phyloP scores from a whole-genome alignment of 2,329 filamentous ascomycete species.

The Venturia pyrina region DNA sequence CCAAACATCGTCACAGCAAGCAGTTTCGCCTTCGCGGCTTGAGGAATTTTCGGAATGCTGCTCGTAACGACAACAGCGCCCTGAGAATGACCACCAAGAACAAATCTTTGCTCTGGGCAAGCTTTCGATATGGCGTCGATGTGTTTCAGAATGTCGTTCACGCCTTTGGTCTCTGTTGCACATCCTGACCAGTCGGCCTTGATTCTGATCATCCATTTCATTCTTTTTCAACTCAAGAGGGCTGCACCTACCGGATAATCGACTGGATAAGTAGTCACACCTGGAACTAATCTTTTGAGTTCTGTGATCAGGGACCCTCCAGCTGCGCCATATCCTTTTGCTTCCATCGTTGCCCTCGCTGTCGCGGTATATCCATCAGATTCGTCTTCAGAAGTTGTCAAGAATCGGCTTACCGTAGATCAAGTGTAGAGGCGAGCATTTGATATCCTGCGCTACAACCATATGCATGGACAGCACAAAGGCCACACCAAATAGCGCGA shows the following conservation, averaged over 20 bases:
- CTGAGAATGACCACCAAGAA: conserved; percentile 10
- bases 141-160: conserved; percentile 7
- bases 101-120: conserved; percentile 10
- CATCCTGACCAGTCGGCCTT: conserved; percentile 10
- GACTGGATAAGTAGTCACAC: conserved; percentile 4
- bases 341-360: conserved; percentile 3
- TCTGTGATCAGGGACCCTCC: conserved; percentile 5
- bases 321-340: conserved; percentile 9
- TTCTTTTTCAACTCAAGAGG: background rate
- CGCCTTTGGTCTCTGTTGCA: conserved; percentile 7
- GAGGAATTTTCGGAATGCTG: conserved; percentile 6
- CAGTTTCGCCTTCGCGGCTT: background rate
- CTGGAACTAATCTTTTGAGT: conserved; percentile 9
- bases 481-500: background rate
- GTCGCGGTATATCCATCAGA: background rate
- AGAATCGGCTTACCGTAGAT: background rate
- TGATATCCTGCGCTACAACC: background rate
- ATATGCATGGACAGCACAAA: background rate
- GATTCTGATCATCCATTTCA: background rate
- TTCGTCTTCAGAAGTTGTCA: background rate
- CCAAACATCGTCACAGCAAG: conserved; percentile 12
- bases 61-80: conserved; percentile 1
- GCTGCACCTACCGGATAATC: conserved; percentile 7
- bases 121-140: background rate
- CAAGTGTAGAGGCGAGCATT: background rate